These are phyloP conservation scores for Cordyceps cicadae DNA, from an alignment of 2,329 filamentous ascomycete species.

Conservation along the genomic window DNA sequence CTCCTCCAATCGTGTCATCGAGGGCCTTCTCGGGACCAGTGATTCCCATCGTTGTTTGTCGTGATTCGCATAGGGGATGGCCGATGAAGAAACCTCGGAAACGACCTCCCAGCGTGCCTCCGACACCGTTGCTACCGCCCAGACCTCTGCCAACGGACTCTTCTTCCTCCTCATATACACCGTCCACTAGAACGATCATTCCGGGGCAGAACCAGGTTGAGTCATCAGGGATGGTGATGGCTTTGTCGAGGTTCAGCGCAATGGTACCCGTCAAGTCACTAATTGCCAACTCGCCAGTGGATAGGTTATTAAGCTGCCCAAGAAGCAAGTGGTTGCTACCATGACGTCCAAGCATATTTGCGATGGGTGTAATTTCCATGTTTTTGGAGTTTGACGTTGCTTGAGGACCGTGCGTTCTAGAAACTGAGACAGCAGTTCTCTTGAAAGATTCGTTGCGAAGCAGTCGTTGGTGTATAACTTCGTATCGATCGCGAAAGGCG, in stretches of 20 bases:
- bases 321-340: slow-evolving; percentile 80
- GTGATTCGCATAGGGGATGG: slow-evolving; percentile 82
- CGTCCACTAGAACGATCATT: slow-evolving; percentile 92
- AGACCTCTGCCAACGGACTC: slow-evolving; percentile 59
- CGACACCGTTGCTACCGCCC: slow-evolving; percentile 71
- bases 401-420: slow-evolving; percentile 44
- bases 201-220: slow-evolving; percentile 90
- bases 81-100: slow-evolving; percentile 88
- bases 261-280: slow-evolving; percentile 87
- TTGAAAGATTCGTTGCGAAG: slow-evolving; percentile 92
- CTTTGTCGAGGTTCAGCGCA: slow-evolving; percentile 70
- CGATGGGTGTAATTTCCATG: slow-evolving; percentile 83
- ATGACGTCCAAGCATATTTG: slow-evolving; percentile 66
- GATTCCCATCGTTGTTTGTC: slow-evolving; percentile 69
- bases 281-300: slow-evolving; percentile 73
- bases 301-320: slow-evolving; percentile 71
- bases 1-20: slow-evolving; percentile 60
- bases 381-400: slow-evolving; percentile 56
- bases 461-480: slow-evolving; percentile 84
- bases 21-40: slow-evolving; percentile 49
- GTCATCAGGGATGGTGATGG: slow-evolving; percentile 72
- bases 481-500: slow-evolving; percentile 82
- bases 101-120: slow-evolving; percentile 82
- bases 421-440: slow-evolving; percentile 62
- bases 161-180: slow-evolving; percentile 92